These are phyloP conservation scores for Pichia nakasei DNA, from an alignment of 805 yeast species.

Conservation along the genomic window DNA sequence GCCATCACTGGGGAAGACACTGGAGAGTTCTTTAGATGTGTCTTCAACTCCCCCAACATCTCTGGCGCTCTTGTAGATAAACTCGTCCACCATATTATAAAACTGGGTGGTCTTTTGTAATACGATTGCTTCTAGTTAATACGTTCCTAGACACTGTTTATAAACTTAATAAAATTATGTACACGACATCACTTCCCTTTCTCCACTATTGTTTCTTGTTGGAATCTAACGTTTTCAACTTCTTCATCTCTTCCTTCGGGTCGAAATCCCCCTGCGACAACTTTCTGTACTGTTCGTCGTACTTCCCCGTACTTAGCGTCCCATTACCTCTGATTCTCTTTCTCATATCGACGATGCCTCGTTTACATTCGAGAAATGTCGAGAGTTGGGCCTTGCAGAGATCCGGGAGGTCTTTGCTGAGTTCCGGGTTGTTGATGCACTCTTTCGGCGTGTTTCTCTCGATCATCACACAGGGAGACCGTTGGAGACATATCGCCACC, in stretches of 20 bases:
- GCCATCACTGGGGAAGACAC: constrained; percentile 30
- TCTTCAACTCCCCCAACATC: constrained; percentile 63
- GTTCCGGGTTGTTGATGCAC: constrained; percentile 74
- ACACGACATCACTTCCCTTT: neutral
- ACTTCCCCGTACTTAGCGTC: constrained; percentile 84
- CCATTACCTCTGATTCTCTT: constrained; percentile 93
- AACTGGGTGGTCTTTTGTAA: constrained; percentile 23
- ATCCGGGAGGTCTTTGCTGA: constrained; percentile 73
- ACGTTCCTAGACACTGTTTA: too few relatives aligned
- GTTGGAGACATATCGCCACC: constrained; percentile 90
- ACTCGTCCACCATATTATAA: constrained; percentile 31
- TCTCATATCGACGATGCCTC: constrained; percentile 85
- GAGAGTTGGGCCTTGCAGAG: constrained; percentile 77
- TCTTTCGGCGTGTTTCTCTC: constrained; percentile 85
- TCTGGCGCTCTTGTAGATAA: constrained; percentile 36
- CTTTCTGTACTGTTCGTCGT: constrained; percentile 78
- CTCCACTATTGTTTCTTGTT: constrained; percentile 29
- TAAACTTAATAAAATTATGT: neutral
- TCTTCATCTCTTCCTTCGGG: constrained; percentile 70
- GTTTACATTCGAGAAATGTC: constrained; percentile 82
- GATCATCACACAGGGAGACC: constrained; percentile 92
- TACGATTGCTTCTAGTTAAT: neutral
- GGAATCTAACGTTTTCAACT: constrained; percentile 54
- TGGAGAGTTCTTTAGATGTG: constrained; percentile 82
- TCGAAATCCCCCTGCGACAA: constrained; percentile 75